phyloP scores from a whole-genome alignment of 2,329 filamentous ascomycete genomes.

The Fusarium clavum region DNA sequence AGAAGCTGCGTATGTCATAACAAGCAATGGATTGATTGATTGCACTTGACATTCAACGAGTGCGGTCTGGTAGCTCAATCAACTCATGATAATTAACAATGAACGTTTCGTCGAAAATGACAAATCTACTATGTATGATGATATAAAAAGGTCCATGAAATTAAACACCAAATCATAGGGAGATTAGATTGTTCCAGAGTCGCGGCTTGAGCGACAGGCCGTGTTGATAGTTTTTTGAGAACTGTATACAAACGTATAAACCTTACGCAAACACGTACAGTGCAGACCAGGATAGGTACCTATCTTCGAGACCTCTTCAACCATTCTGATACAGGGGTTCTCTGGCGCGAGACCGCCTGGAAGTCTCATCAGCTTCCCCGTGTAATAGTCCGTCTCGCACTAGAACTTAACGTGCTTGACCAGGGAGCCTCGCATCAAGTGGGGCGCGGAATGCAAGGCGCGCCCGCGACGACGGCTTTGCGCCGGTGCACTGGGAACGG shows the following conservation, averaged over 20 bases:
- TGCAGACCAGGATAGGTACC: conserved; percentile 37
- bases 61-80: conserved; percentile 32
- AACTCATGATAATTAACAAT: neutral
- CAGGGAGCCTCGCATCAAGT: conserved; percentile 43
- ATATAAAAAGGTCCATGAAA: conserved; percentile 46
- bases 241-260: conserved; percentile 9
- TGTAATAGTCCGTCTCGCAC: conserved; percentile 27
- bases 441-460: conserved; percentile 45
- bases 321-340: conserved; percentile 19
- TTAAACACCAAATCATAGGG: conserved; percentile 42
- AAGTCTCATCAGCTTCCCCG: conserved; percentile 39
- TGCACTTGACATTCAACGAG: neutral
- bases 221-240: conserved; percentile 22
- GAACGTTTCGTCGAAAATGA: conserved; percentile 16
- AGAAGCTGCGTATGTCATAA: neutral
- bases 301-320: neutral
- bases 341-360: conserved; percentile 33
- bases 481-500: conserved; percentile 49
- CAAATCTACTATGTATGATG: neutral
- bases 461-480: conserved; percentile 36
- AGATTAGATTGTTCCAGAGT: conserved; percentile 46
- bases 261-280: conserved; percentile 43
- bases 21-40: neutral
- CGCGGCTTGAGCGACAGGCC: conserved; percentile 36
- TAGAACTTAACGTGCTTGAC: conserved; percentile 35